phyloP scores from a whole-genome alignment of 345 rosid species.

The Hibiscus syriacus region DNA sequence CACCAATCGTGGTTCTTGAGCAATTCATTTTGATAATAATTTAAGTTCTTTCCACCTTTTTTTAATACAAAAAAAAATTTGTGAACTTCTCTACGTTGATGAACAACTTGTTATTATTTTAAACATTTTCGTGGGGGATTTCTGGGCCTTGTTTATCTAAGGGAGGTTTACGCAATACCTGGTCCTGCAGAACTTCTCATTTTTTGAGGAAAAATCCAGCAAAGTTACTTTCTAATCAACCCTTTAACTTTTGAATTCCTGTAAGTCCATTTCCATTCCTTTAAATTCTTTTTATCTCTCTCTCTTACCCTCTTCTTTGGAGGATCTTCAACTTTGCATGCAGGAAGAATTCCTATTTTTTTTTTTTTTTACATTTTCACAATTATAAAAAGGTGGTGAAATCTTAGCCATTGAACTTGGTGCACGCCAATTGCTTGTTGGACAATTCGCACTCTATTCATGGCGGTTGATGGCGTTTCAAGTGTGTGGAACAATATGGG shows the following conservation, averaged over 20 bases:
- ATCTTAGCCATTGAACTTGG: neutral
- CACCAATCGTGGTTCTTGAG: neutral
- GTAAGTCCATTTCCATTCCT: neutral
- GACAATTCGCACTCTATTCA: neutral
- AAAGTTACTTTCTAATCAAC: too few relatives aligned
- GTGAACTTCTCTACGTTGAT: neutral
- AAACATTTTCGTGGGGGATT: neutral
- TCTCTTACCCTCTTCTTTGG: neutral
- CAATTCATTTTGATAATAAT: neutral
- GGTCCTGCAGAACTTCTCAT: neutral
- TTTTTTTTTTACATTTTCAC: neutral
- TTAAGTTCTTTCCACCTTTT: neutral
- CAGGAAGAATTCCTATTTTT: neutral
- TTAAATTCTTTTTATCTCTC: neutral
- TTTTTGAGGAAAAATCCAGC: too few relatives aligned
- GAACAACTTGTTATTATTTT: neutral
- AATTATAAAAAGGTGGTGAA: neutral
- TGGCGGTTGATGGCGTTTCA: constrained; percentile 13
- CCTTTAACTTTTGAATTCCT: too few relatives aligned
- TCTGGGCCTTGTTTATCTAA: neutral
- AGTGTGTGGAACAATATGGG: constrained; percentile 15
- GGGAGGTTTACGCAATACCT: constrained; percentile 14
- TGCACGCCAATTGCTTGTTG: neutral
- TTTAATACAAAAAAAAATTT: neutral
- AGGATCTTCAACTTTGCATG: neutral